Percentiles rank a stretch among this genome's conserved stretches.
phyloP scores from a whole-genome alignment of 108 stramenopile genomes.

The Skeletonema menzelii region DNA sequence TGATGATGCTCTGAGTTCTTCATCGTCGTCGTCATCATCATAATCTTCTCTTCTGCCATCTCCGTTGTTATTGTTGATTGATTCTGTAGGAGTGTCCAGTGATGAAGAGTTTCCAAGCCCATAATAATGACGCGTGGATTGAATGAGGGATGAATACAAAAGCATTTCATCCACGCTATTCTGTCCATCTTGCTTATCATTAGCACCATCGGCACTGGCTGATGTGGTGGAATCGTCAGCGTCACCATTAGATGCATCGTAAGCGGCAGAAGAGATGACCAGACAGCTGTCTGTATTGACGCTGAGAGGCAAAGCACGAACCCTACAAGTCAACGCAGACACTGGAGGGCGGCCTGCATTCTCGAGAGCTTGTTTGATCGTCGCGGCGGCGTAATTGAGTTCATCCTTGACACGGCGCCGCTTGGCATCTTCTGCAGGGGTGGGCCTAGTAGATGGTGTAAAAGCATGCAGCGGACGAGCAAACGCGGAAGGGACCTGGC shows the following conservation, averaged over 20 bases:
- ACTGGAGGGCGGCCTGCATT: slow-evolving; percentile 15
- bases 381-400: slow-evolving; percentile 19
- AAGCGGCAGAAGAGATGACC: slow-evolving; percentile 21
- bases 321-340: not conserved
- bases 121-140: slow-evolving; percentile 21
- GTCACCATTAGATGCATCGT: not conserved
- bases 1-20: not conserved
- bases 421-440: not conserved
- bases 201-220: not conserved
- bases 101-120: not conserved
- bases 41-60: slow-evolving; percentile 1
- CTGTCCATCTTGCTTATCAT: not conserved
- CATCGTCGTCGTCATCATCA: not conserved
- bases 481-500: not conserved
- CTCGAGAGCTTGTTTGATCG: slow-evolving; percentile 12
- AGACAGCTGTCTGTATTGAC: slow-evolving; percentile 16
- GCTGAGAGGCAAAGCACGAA: slow-evolving; percentile 16
- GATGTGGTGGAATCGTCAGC: not conserved
- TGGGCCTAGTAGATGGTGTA: not conserved
- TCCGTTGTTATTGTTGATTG: not conserved
- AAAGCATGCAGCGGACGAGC: not conserved
- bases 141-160: slow-evolving; percentile 9
- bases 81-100: not conserved
- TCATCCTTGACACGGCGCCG: slow-evolving; percentile 20
- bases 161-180: slow-evolving; percentile 1